These are phyloP conservation scores for Colletotrichum somersetense DNA, from an alignment of 2,329 filamentous ascomycete species.

Conservation along the genomic window DNA sequence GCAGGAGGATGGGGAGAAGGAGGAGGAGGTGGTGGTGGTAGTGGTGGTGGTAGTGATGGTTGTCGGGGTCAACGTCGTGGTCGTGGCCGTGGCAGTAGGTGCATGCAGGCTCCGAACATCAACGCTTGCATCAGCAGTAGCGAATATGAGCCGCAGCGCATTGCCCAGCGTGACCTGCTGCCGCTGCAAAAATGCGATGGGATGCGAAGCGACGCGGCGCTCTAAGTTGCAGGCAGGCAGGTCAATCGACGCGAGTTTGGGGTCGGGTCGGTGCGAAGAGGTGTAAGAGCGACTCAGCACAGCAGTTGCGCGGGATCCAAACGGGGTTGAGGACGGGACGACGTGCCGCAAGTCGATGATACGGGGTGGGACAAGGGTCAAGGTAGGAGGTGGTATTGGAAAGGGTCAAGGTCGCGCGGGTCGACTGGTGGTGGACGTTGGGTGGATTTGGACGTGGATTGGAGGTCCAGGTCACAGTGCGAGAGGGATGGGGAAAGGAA, in stretches of 20 bases:
- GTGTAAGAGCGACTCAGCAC: slow-evolving; percentile 22
- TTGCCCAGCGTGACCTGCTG: slow-evolving; percentile 39
- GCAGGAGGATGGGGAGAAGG: neutral
- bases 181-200: slow-evolving; percentile 30
- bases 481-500: neutral
- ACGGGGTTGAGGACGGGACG: slow-evolving; percentile 41
- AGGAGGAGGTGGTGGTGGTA: neutral
- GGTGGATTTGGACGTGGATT: slow-evolving; percentile 22
- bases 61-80: slow-evolving; percentile 26
- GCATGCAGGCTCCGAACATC: slow-evolving; percentile 36
- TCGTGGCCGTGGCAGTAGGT: slow-evolving; percentile 26
- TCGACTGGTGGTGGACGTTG: slow-evolving; percentile 28
- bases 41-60: slow-evolving; percentile 11
- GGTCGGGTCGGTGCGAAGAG: slow-evolving; percentile 27
- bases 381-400: slow-evolving; percentile 37
- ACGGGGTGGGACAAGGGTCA: slow-evolving; percentile 41
- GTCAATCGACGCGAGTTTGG: slow-evolving; percentile 39
- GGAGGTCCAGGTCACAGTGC: slow-evolving; percentile 15
- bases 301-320: slow-evolving; percentile 39
- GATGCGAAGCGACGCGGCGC: slow-evolving; percentile 21
- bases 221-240: slow-evolving; percentile 22
- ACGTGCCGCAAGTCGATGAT: slow-evolving; percentile 41
- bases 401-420: slow-evolving; percentile 33
- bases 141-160: slow-evolving; percentile 40
- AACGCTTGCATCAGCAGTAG: slow-evolving; percentile 41